A percentile compares a stretch with the other conserved stretches of the same genome.
phyloP scores from a whole-genome alignment of 208 protist species.

The Leishmania tarentolae region DNA sequence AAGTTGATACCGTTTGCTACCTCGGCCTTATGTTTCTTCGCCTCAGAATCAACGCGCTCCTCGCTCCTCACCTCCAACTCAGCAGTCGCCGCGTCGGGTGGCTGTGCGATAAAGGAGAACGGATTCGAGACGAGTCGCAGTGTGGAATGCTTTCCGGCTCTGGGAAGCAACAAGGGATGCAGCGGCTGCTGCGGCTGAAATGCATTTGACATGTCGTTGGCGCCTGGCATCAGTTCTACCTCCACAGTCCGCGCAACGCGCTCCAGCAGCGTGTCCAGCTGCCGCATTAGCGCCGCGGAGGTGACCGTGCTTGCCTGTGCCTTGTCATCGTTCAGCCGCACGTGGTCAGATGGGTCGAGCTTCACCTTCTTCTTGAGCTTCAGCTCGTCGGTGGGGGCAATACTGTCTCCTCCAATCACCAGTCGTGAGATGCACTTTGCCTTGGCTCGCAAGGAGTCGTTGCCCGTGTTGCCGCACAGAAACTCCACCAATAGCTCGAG shows the following conservation, averaged over 20 bases:
- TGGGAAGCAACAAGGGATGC: conserved; percentile 85
- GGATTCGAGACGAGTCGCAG: conserved; percentile 87
- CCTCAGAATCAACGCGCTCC: conserved; percentile 1
- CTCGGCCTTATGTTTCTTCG: conserved; percentile 18
- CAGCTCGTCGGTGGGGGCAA: conserved; percentile 85
- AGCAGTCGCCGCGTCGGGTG: conserved; percentile 14
- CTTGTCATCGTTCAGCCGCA: conserved; percentile 69
- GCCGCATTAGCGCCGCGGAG: conserved; percentile 67
- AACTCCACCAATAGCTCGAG: conserved; percentile 84
- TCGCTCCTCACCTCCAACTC: background rate
- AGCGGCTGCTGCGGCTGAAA: conserved; percentile 93
- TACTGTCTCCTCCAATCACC: conserved; percentile 88
- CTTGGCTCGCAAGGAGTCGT: conserved; percentile 43
- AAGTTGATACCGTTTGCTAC: conserved; percentile 34
- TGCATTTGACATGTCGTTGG: conserved; percentile 88
- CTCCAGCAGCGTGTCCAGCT: conserved; percentile 73
- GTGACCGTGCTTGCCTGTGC: conserved; percentile 40
- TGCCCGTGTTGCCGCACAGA: conserved; percentile 67
- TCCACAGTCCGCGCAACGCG: conserved; percentile 68
- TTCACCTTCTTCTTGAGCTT: conserved; percentile 87
- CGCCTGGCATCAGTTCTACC: conserved; percentile 92
- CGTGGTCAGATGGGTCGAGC: conserved; percentile 83
- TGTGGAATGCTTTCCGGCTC: conserved; percentile 63
- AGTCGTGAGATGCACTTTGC: conserved; percentile 65
- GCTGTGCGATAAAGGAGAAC: conserved; percentile 62